Evolutionary conservation across 805 yeast genomes (phyloP), one percentile per base, ranked within the genome.

Genomic region (Yarrowia hollandica): DNA sequence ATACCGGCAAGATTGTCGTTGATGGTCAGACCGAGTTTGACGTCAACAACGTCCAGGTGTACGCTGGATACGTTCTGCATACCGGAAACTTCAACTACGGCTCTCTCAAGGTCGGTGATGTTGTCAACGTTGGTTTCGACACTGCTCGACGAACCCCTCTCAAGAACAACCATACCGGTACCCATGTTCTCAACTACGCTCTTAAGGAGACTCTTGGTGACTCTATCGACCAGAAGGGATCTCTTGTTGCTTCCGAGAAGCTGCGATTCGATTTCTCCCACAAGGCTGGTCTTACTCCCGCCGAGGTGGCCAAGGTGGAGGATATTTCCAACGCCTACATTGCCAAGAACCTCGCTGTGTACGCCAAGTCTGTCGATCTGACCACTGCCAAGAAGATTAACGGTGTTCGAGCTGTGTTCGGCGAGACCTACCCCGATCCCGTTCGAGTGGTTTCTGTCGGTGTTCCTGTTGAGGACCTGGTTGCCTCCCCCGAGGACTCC

Each of bases 341-440:
- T 73, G 82, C 83, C 68, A 79, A 81, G 59, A 85, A 89, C 72
- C 74, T 82, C 65, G 73, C 75, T 34, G 98, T 94, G 21, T 92
- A 79, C 71, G 81, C 96, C 62, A 82, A 90, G 74, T 95, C 91
- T 35, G 96, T 92, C 61, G 76, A 86, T 9, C 79, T 94, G 64
- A 80, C 77, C 18, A 69, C 74, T 61, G 99, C 98, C 37, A 83
- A 81, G 68, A 75, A 80, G 48, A 91, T 94, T 66, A 76, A 74
- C 64, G 95, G 97, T 26, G 84, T 94, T 46, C 88, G 99, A 75
- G 99, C 99, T 60, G 99, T 94, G 38, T 94, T 94, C 68, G 99
- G 99, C 69, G 99, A 94, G 78, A 90, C 96, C 3, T 94, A 94
- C 71, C 99, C 99, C 39, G 97, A 94, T 71, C 99, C 99, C 34